Base-by-base conservation (phyloP, 1,139 yeast species). In the Meyerozyma sp. region DNA sequence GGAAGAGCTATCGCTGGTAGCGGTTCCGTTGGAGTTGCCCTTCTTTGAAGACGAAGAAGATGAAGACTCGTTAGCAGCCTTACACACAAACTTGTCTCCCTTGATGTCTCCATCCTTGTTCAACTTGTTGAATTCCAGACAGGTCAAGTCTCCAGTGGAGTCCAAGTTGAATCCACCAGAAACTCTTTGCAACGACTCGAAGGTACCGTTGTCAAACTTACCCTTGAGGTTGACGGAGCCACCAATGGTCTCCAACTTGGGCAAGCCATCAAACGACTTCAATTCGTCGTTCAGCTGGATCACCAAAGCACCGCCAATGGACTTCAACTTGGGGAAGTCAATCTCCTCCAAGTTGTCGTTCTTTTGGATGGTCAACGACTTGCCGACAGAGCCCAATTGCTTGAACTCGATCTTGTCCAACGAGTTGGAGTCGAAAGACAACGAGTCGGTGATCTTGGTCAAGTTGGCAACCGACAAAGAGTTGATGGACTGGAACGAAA, bases 131-230 rank as follows among this genome's bases (percentile, higher is more conserved):
- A 89, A 89, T 48, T 79, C 74, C 52, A 75, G 67, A 80, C 98
- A 93, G 71, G 88, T 79, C 70, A 89, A 82, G 59, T 83, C 82
- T 64, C 86, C 85, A 48, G 68, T 62, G 48, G 96, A 79, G 64
- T 84, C 84, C 63, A 93, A 76, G 61, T 73, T 72, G 72, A 91
- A 94, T 66, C 96, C 96, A 79, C 98, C 98, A 66, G 81, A 79
- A 61, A 93, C 95, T 59, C 84, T 79, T 57, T 69, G 73, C 65
- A 93, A 80, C 37, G 79, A 61, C 54, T 82, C 80, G 65, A 93
- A 78, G 52, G 88, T 71, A 64, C 95, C 93, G 61, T 83, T 77
- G 65, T 81, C 75, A 70, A 91, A 89, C 66, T 79, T 70, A 75
- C 98, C 98, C 55, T 68, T 69, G 54, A 90, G 73, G 65, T 76